These are phyloP conservation scores for Sphenostylis stenocarpa DNA, from an alignment of 306 rosid genomes.

Conservation along the genomic window DNA sequence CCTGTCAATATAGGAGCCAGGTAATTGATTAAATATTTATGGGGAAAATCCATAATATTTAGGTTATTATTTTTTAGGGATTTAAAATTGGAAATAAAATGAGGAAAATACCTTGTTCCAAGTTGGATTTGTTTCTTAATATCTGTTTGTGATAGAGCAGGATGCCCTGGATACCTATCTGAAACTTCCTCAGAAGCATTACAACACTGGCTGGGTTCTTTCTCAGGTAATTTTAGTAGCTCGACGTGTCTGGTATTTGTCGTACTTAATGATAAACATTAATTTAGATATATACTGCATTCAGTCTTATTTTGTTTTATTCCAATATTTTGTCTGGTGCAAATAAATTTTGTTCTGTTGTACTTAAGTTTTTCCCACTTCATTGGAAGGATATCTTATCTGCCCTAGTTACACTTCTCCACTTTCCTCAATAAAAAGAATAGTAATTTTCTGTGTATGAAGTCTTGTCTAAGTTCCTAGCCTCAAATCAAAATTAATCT, in stretches of 20 bases:
- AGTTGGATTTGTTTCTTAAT: constrained; percentile 29
- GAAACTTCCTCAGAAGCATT: constrained; percentile 88
- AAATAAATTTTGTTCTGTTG: not conserved
- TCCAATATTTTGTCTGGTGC: not conserved
- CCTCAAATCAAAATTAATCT: not conserved
- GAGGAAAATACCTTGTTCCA: constrained; percentile 17
- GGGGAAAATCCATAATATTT: constrained; percentile 20
- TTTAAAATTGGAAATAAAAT: not conserved
- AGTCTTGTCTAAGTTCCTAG: not conserved
- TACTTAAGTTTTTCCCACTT: not conserved
- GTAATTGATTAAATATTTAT: constrained; percentile 47
- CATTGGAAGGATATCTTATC: not conserved
- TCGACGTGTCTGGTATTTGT: constrained; percentile 19
- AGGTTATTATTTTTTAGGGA: constrained; percentile 6
- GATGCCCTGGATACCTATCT: constrained; percentile 83
- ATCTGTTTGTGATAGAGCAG: constrained; percentile 49
- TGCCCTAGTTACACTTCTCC: not conserved
- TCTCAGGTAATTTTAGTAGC: constrained; percentile 68
- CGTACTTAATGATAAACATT: too few relatives aligned
- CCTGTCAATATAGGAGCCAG: constrained; percentile 84
- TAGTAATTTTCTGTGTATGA: not conserved
- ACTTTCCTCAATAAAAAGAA: not conserved
- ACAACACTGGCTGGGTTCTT: constrained; percentile 94
- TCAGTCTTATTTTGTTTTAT: constrained; percentile 12
- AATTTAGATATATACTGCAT: too few relatives aligned